These are phyloP conservation scores for Aureobasidium zeae DNA, from an alignment of 2,329 filamentous ascomycete species.

Conservation along the genomic window DNA sequence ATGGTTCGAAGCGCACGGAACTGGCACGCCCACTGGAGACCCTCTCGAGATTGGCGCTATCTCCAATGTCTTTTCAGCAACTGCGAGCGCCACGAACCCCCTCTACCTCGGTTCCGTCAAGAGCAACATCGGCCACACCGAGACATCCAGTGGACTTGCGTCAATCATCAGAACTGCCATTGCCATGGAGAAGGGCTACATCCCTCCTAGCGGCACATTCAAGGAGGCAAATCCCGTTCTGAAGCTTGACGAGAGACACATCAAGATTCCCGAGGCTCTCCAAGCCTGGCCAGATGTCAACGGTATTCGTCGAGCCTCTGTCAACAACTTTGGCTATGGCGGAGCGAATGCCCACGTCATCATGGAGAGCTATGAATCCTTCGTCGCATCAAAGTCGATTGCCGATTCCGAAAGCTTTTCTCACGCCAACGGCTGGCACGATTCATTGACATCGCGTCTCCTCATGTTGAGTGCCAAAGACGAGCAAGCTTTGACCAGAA, in stretches of 20 bases:
- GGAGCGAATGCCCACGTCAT: constrained; percentile 24
- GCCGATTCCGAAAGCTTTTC: not conserved
- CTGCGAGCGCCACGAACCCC: not conserved
- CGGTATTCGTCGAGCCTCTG: constrained; percentile 14
- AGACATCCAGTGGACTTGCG: constrained; percentile 41
- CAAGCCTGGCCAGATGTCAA: not conserved
- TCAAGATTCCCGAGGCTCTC: not conserved
- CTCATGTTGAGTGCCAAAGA: not conserved
- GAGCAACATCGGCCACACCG: constrained; percentile 38
- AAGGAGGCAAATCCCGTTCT: not conserved
- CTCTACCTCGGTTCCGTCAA: constrained; percentile 26
- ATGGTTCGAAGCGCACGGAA: constrained; percentile 24
- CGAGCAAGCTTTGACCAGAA: not conserved
- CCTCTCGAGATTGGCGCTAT: constrained; percentile 23
- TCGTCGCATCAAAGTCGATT: no score
- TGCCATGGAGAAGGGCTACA: constrained; percentile 21
- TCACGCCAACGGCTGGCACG: not conserved
- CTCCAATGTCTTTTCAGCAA: not conserved
- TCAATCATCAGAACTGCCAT: constrained; percentile 27
- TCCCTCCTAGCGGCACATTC: constrained; percentile 19
- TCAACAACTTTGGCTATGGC: constrained; percentile 24
- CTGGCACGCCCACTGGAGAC: constrained; percentile 24
- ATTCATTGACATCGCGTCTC: no score
- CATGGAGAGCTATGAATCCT: no score
- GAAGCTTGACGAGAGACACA: not conserved